phyloP scores from a whole-genome alignment of 192 early-diverging fungal species.

The Rhizophagus sp. region DNA sequence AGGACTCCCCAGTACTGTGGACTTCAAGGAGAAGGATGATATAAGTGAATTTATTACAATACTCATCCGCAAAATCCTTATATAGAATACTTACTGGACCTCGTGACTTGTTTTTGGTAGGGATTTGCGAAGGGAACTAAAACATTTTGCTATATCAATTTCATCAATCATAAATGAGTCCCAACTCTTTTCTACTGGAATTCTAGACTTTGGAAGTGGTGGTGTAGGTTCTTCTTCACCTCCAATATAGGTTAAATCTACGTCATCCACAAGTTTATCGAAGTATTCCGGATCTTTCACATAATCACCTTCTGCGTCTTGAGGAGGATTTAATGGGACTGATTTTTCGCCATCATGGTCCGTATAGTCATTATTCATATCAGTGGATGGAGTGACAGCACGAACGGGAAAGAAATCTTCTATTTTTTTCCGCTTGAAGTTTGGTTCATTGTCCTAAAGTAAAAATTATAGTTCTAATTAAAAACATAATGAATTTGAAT shows the following conservation, averaged over 20 bases:
- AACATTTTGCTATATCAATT: conserved; percentile 12
- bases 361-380: not conserved
- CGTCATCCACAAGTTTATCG: not conserved
- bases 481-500: too few species aligned
- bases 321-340: not conserved
- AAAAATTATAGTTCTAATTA: too few species aligned
- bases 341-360: not conserved
- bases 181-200: conserved; percentile 2
- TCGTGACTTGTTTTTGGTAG: conserved; percentile 4
- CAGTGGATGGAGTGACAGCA: too few species aligned
- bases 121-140: not conserved
- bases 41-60: conserved; percentile 6
- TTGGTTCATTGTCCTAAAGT: too few species aligned
- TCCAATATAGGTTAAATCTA: conserved; percentile 15
- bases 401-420: too few species aligned
- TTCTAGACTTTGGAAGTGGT: not conserved
- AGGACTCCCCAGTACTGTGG: conserved; percentile 20
- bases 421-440: too few species aligned
- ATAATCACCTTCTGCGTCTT: not conserved
- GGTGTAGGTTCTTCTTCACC: conserved; percentile 2
- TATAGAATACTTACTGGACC: conserved; percentile 20
- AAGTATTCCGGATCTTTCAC: conserved; percentile 23
- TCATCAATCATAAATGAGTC: conserved; percentile 2
- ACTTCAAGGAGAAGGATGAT: conserved; percentile 20
- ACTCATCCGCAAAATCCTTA: not conserved